Evolutionary conservation across 495 filamentous ascomycete genomes (phyloP), one percentile per base, ranked within the genome.

Genomic region (Penicillium subrubescens): DNA sequence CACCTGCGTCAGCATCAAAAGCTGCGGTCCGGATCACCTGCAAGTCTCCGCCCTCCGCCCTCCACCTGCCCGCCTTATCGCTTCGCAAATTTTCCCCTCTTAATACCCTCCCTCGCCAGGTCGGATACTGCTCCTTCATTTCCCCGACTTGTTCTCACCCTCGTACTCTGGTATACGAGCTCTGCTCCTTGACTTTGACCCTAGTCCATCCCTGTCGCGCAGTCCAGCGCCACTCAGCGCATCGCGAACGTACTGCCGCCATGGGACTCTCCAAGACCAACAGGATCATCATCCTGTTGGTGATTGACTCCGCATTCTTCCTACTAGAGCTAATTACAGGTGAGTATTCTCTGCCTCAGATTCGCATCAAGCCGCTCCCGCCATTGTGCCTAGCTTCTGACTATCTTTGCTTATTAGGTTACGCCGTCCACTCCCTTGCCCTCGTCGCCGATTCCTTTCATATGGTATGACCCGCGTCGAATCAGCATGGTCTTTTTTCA

Each of bases 371-470:
- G 1, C 31, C 15, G 5, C 51, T 31, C 25, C 15, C 39, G 15
- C 35, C 15, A 29, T 31, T 44, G 37, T 12, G 14, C 5, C 17
- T 19, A 33, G 3, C 50, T 19, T 52, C 23, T 46, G 37, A 67
- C 77, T 48, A 77, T 64, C 17, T 14, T 21, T 51, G 35, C 48
- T 39, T 54, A 5, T 31, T 59, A 89, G 86, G 95, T 59, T 92
- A 95, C 77, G 77, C 86, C 46, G 93, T 96, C 59, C 89, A 92
- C 69, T 98, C 95, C 31, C 86, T 99, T 64, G 95, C 95, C 19
- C 84, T 99, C 60, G 91, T 96, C 71, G 95, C 95, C 41, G 95
- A 99, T 81, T 92, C 95, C 60, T 99, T 98, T 79, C 95, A 99
- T 71, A 99, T 99, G 95, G 92, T 94, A 80, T 69, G 83, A 63